Percentiles rank a stretch among this genome's conserved stretches.
Evolutionary conservation across 2,329 filamentous ascomycete species (phyloP).

Genomic region (Capronia coronata): DNA sequence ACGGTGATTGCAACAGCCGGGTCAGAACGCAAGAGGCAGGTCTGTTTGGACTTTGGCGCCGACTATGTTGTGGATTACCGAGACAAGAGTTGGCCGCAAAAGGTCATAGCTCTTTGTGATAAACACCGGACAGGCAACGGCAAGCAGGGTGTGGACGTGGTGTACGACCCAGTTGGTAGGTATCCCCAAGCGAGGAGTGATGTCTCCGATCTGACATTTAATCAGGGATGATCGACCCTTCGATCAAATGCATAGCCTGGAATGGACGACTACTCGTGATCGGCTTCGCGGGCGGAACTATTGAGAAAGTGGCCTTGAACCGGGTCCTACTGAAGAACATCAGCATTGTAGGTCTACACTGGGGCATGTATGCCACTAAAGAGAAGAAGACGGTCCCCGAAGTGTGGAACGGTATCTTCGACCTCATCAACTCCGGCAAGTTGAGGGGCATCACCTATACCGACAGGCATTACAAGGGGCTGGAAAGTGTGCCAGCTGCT

Average conservation of each 20-base stretch:
- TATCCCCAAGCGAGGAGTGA: too few relatives aligned
- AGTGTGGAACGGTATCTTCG: conserved; percentile 79
- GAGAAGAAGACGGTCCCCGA: conserved; percentile 62
- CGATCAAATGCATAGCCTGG: conserved; percentile 88
- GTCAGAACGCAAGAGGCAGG: conserved; percentile 67
- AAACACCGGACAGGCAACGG: conserved; percentile 56
- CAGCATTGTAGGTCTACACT: conserved; percentile 79
- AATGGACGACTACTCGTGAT: conserved; percentile 83
- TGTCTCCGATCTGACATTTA: too few relatives aligned
- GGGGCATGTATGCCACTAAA: conserved; percentile 71
- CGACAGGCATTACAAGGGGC: conserved; percentile 72
- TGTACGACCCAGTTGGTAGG: conserved; percentile 82
- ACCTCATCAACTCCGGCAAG: conserved; percentile 69
- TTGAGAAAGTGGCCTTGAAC: conserved; percentile 90
- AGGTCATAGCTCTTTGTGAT: conserved; percentile 62
- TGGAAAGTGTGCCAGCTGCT: conserved; percentile 72
- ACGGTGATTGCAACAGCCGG: conserved; percentile 91
- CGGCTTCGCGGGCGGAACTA: conserved; percentile 77
- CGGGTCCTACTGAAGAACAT: conserved; percentile 92
- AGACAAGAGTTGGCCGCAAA: conserved; percentile 59
- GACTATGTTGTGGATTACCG: conserved; percentile 77
- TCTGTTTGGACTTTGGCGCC: conserved; percentile 74
- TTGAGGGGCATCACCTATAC: conserved; percentile 76
- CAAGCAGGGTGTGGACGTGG: conserved; percentile 71
- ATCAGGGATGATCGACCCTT: conserved; percentile 68